Evolutionary conservation across 2,329 filamentous ascomycete genomes (phyloP).

Genomic region (Lasiodiplodia citricola): DNA sequence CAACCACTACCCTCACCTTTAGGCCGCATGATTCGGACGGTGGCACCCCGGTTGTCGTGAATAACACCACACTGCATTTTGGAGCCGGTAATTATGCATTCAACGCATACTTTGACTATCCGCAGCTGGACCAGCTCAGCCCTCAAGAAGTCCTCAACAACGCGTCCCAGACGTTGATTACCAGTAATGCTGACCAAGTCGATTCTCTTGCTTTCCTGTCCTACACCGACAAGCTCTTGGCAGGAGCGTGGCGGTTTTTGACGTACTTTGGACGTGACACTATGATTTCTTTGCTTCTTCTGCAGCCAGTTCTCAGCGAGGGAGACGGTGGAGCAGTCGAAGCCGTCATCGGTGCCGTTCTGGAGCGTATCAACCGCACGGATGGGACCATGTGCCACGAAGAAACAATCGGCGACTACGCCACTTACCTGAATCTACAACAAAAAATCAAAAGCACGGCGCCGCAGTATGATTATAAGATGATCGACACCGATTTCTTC

Average conservation of each 20-base stretch:
- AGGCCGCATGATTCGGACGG: conserved; percentile 37
- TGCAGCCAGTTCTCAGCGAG: conserved; percentile 63
- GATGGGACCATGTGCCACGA: conserved; percentile 69
- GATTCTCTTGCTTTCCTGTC: conserved; percentile 67
- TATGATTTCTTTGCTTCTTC: conserved; percentile 64
- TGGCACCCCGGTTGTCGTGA: conserved; percentile 28
- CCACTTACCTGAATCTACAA: conserved; percentile 63
- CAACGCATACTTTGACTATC: conserved; percentile 66
- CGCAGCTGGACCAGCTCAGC: conserved; percentile 62
- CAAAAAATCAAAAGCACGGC: conserved; percentile 59
- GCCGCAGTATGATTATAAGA: conserved; percentile 63
- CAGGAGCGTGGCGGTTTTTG: conserved; percentile 69
- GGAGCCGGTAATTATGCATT: conserved; percentile 62
- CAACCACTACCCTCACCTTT: conserved; percentile 60
- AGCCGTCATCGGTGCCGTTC: conserved; percentile 64
- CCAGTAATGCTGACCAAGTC: conserved; percentile 53
- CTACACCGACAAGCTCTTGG: conserved; percentile 66
- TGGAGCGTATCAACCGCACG: conserved; percentile 65
- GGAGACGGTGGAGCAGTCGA: conserved; percentile 63
- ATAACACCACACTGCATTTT: conserved; percentile 54
- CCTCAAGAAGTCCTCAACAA: conserved; percentile 57
- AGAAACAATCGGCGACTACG: conserved; percentile 70
- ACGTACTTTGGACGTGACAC: conserved; percentile 72
- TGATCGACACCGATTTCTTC: conserved; percentile 68
- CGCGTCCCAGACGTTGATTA: conserved; percentile 53